phyloP scores from a whole-genome alignment of 257 asterid genomes.

The Solanum etuberosum region DNA sequence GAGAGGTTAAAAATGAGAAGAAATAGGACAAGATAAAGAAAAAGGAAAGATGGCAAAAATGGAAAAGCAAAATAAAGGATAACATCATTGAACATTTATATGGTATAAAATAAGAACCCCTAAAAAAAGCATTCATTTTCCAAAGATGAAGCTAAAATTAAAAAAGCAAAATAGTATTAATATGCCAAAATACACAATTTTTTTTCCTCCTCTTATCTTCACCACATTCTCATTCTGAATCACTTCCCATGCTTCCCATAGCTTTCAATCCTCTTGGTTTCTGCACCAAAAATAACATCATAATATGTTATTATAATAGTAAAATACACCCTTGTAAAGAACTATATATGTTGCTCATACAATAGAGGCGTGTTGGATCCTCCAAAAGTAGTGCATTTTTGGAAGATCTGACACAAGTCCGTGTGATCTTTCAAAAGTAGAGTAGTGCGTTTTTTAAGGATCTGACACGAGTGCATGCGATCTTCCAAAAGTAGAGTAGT shows the following conservation, averaged over 20 bases:
- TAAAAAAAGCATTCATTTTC: neutral
- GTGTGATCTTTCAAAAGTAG: neutral
- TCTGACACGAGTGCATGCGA: neutral
- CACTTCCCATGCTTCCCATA: slow-evolving; percentile 28
- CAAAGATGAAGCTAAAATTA: neutral
- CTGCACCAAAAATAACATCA: slow-evolving; percentile 3
- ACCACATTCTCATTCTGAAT: slow-evolving; percentile 16
- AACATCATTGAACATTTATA: neutral
- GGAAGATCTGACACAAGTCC: neutral
- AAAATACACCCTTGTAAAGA: neutral
- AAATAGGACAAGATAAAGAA: neutral
- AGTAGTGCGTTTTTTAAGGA: neutral
- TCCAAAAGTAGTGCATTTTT: neutral
- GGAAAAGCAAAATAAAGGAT: no score
- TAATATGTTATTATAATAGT: neutral
- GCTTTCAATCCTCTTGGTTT: slow-evolving; percentile 35
- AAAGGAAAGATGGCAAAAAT: neutral
- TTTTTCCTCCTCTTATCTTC: neutral
- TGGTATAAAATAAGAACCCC: neutral
- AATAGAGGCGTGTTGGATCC: neutral
- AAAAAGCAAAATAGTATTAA: neutral
- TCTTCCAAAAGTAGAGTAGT: no score
- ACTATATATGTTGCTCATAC: neutral
- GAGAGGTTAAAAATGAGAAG: neutral
- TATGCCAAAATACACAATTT: neutral